Evolutionary conservation across 306 rosid species (phyloP).

Genomic region (Lathyrus oleraceus): DNA sequence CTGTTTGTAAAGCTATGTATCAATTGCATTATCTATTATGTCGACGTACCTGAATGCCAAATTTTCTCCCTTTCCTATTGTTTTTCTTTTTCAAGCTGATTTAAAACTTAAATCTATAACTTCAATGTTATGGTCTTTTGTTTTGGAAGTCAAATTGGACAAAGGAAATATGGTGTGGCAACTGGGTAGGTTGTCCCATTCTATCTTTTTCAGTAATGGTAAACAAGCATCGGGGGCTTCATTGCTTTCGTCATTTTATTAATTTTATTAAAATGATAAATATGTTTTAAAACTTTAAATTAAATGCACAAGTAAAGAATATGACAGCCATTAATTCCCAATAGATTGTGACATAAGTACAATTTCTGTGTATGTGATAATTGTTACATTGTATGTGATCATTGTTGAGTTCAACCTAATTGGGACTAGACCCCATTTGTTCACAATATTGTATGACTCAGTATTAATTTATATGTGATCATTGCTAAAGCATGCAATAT

Average conservation of each 20-base stretch:
- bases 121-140: not conserved
- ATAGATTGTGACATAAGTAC: not conserved
- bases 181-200: not conserved
- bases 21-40: not conserved
- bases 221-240: not conserved
- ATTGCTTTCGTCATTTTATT: conserved; percentile 3
- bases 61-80: not conserved
- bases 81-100: not conserved
- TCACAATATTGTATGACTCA: not conserved
- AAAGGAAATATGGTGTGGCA: not conserved
- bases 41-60: not conserved
- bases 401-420: conserved; percentile 14
- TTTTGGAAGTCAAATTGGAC: not conserved
- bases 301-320: not conserved
- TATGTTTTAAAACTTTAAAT: not conserved
- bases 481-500: not conserved
- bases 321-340: not conserved
- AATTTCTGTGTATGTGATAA: not conserved
- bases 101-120: not conserved
- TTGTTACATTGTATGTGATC: conserved; percentile 10
- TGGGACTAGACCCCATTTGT: not conserved
- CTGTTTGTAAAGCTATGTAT: not conserved
- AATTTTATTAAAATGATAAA: conserved; percentile 6
- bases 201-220: not conserved
- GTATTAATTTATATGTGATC: not conserved